phyloP scores from a whole-genome alignment of 805 yeast genomes.

The Schizosaccharomyces octosporus region DNA sequence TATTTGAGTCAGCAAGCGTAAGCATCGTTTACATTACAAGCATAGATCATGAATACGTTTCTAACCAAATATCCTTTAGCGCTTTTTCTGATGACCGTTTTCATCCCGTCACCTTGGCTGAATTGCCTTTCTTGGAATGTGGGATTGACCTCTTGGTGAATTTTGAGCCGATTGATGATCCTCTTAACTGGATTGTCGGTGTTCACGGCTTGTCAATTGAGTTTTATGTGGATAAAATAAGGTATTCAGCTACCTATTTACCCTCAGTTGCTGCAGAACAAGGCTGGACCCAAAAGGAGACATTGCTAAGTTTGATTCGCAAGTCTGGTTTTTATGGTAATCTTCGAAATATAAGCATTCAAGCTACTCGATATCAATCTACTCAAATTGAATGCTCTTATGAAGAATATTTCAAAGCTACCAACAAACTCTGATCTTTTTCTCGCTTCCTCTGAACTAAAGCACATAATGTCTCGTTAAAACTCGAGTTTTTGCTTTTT shows the following conservation, averaged over 20 bases:
- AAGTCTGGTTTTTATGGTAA: slow-evolving; percentile 36
- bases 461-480: background rate
- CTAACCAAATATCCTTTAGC: slow-evolving; percentile 8
- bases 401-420: background rate
- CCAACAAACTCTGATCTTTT: background rate
- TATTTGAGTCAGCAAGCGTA: background rate
- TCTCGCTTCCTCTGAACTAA: background rate
- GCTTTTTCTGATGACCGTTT: slow-evolving; percentile 67
- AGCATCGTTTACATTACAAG: background rate
- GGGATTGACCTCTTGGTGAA: slow-evolving; percentile 13
- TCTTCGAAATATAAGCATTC: background rate
- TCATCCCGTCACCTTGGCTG: slow-evolving; percentile 30
- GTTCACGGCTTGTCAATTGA: slow-evolving; percentile 50
- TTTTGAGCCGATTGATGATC: slow-evolving; percentile 27
- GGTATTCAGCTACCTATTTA: slow-evolving; percentile 46
- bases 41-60: background rate
- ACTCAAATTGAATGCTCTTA: background rate
- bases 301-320: slow-evolving; percentile 40
- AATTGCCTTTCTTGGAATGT: slow-evolving; percentile 28
- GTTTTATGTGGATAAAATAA: slow-evolving; percentile 19
- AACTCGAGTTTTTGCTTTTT: too few relatives aligned
- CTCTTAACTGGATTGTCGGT: slow-evolving; percentile 61
- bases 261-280: slow-evolving; percentile 83
- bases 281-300: slow-evolving; percentile 50
- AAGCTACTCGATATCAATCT: background rate